Conservation (phyloP, 1,284 basidiomycete species). For the Rhodotorula sp. region DNA sequence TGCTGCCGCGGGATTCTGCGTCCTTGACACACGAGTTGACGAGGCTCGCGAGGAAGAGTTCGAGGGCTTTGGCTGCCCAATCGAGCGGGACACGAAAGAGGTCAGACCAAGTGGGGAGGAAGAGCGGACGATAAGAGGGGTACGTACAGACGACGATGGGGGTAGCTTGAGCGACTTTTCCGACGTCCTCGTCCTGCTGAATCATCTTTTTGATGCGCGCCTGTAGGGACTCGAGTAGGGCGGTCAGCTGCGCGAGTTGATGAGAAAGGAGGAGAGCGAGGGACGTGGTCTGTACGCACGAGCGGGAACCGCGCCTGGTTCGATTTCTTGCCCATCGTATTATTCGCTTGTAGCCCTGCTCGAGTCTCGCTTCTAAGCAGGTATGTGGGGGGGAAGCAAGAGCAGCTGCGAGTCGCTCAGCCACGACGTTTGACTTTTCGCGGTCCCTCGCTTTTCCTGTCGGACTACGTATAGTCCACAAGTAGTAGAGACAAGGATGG, state of each 20-base stretch:
- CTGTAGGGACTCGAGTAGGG: conserved; percentile 4
- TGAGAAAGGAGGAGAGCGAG: background rate
- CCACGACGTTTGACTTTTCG: no score
- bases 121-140: background rate
- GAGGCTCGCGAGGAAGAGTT: conserved; percentile 85
- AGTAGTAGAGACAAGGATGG: background rate
- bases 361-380: background rate
- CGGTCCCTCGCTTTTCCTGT: no score
- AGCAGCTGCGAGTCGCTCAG: background rate
- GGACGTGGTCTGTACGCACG: conserved; percentile 10
- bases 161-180: conserved; percentile 95
- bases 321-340: conserved; percentile 27
- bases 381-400: background rate
- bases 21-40: conserved; percentile 82
- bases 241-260: background rate
- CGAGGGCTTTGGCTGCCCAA: conserved; percentile 82
- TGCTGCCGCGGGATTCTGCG: conserved; percentile 73
- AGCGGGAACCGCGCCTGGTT: conserved; percentile 39
- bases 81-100: background rate
- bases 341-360: background rate
- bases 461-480: background rate
- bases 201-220: conserved; percentile 99
- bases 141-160: conserved; percentile 93
- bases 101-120: background rate
- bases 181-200: conserved; percentile 99